phyloP scores from a whole-genome alignment of 2,329 filamentous ascomycete genomes.

The Stachybotrys chlorohalonatus region DNA sequence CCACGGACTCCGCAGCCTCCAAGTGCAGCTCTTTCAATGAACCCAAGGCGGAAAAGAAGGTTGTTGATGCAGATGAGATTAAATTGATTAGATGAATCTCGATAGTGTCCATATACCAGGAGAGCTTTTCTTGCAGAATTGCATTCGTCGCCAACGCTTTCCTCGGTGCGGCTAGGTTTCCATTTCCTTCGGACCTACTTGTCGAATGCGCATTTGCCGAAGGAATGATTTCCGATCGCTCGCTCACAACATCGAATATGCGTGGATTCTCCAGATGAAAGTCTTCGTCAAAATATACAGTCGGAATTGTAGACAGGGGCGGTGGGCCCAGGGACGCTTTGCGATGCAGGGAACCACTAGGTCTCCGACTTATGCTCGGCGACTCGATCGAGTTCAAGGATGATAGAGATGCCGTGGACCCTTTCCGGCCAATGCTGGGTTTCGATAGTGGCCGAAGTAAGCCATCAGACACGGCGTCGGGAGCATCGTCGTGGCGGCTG shows the following conservation, averaged over 20 bases:
- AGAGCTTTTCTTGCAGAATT: slow-evolving; percentile 94
- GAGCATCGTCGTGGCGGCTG: slow-evolving; percentile 32
- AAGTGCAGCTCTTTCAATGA: slow-evolving; percentile 84
- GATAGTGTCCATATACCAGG: slow-evolving; percentile 99
- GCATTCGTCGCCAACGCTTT: slow-evolving; percentile 94
- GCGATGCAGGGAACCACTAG: slow-evolving; percentile 40
- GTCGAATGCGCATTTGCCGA: slow-evolving; percentile 45
- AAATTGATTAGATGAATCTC: slow-evolving; percentile 95
- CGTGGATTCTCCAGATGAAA: slow-evolving; percentile 94
- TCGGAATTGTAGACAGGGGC: slow-evolving; percentile 83
- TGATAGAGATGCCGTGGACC: slow-evolving; percentile 33
- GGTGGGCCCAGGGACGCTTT: slow-evolving; percentile 64
- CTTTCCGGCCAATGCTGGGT: slow-evolving; percentile 17
- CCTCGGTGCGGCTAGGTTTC: slow-evolving; percentile 48
- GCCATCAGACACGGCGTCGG: slow-evolving; percentile 30
- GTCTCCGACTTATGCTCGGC: slow-evolving; percentile 30
- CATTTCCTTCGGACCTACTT: slow-evolving; percentile 47
- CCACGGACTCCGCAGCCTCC: slow-evolving; percentile 85
- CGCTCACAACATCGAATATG: slow-evolving; percentile 93
- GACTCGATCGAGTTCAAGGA: slow-evolving; percentile 42
- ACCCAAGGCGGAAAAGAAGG: slow-evolving; percentile 90
- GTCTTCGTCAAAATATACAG: slow-evolving; percentile 88
- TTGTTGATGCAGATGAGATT: slow-evolving; percentile 90
- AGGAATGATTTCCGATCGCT: slow-evolving; percentile 90
- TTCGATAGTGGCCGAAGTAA: slow-evolving; percentile 34